These are phyloP conservation scores for Quercus lobata DNA, from an alignment of 331 rosid genomes.

Conservation along the genomic window DNA sequence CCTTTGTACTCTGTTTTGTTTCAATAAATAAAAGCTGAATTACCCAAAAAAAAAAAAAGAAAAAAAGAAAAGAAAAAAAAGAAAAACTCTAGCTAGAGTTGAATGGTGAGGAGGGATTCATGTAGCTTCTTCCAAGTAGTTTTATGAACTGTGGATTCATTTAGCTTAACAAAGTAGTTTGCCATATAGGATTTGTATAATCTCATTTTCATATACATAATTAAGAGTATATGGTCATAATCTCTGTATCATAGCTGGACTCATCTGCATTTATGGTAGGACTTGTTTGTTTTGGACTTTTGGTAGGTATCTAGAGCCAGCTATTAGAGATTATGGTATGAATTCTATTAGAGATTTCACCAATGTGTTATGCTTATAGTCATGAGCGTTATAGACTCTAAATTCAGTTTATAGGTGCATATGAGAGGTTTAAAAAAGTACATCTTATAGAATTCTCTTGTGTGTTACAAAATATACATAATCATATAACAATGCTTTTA, in stretches of 20 bases:
- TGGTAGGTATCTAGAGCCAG: not conserved
- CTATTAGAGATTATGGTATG: too few species aligned
- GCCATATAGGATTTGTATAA: not conserved
- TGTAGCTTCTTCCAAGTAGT: not conserved
- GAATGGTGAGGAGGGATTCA: not conserved
- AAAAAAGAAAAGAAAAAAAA: not conserved
- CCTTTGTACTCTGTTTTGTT: too few species aligned
- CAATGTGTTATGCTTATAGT: not conserved
- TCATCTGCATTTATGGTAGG: not conserved
- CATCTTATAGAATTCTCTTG: too few species aligned
- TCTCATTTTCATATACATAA: not conserved
- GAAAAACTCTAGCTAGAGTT: conserved; percentile 5
- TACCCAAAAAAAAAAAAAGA: too few species aligned
- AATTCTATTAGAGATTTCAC: not conserved
- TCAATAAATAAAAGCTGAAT: too few species aligned
- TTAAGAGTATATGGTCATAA: not conserved
- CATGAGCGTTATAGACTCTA: not conserved
- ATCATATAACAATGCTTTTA: too few species aligned
- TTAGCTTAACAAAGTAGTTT: not conserved
- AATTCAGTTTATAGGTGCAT: not conserved
- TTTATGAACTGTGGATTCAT: not conserved
- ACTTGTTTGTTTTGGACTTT: not conserved
- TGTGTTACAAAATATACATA: too few species aligned
- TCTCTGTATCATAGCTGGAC: not conserved
- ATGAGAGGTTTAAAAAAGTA: not conserved